These are phyloP conservation scores for Alnus glutinosa DNA, from an alignment of 306 rosid species.

Conservation along the genomic window DNA sequence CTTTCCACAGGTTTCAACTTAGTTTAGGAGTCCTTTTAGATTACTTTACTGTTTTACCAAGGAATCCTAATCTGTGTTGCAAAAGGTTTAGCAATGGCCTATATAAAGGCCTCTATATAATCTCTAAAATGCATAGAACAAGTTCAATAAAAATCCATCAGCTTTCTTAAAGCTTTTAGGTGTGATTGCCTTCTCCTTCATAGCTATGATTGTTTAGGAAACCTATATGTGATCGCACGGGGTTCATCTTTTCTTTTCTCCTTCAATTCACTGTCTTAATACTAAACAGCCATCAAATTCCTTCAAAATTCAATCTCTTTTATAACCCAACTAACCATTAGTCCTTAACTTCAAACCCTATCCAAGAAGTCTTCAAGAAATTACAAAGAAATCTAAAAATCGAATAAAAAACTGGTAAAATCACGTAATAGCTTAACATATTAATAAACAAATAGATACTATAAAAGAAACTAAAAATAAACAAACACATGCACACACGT, in stretches of 20 bases:
- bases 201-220: neutral
- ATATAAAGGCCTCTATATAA: too few relatives aligned
- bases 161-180: neutral
- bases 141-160: neutral
- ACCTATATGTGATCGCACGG: neutral
- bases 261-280: neutral
- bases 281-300: neutral
- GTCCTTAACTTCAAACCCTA: neutral
- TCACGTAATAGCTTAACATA: neutral
- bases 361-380: neutral
- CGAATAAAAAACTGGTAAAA: neutral
- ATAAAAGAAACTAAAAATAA: slow-evolving; percentile 1
- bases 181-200: neutral
- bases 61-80: neutral
- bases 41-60: neutral
- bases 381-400: neutral
- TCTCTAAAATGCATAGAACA: neutral
- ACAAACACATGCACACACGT: neutral
- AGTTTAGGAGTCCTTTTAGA: neutral
- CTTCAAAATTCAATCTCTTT: neutral
- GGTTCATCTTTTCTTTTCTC: neutral
- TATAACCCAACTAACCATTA: neutral
- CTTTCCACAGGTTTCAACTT: neutral
- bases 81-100: neutral
- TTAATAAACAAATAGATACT: neutral